Conservation (phyloP, 2,329 filamentous ascomycete species). For the Verticillium klebahnii region DNA sequence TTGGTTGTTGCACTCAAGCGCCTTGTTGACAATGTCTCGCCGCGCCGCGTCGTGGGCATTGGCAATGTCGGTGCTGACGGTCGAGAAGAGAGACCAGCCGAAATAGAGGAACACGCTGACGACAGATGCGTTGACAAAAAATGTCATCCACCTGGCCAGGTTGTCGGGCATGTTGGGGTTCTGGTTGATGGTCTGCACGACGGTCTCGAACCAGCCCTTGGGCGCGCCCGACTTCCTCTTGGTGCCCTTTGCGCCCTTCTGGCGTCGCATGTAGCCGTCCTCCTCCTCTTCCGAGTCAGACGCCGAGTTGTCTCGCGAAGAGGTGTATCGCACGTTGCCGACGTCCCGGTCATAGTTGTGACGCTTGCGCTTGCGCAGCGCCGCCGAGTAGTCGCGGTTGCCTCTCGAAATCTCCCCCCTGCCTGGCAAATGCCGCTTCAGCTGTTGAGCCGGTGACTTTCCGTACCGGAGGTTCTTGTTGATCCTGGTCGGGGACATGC, state of each 20-base stretch:
- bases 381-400: conserved; percentile 28
- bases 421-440: conserved; percentile 44
- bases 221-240: conserved; percentile 13
- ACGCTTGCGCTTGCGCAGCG: conserved; percentile 49
- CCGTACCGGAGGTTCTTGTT: conserved; percentile 42
- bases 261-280: conserved; percentile 13
- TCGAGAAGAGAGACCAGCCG: conserved; percentile 63
- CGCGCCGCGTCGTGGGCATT: conserved; percentile 66
- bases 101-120: conserved; percentile 56
- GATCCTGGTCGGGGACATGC: conserved; percentile 42
- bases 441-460: conserved; percentile 25
- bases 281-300: conserved; percentile 47
- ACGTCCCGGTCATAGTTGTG: conserved; percentile 48
- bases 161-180: conserved; percentile 57
- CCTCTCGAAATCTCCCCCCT: conserved; percentile 59
- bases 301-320: conserved; percentile 35
- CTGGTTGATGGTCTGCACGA: conserved; percentile 49
- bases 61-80: conserved; percentile 70
- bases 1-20: conserved; percentile 66
- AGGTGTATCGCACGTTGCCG: conserved; percentile 41
- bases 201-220: conserved; percentile 30
- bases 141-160: conserved; percentile 54
- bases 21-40: conserved; percentile 66
- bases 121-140: conserved; percentile 60
- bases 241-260: conserved; percentile 13